A percentile compares a stretch with the other conserved stretches of the same genome.
Evolutionary conservation across 2,329 filamentous ascomycete species (phyloP).

Genomic region (Colletotrichum incanum): DNA sequence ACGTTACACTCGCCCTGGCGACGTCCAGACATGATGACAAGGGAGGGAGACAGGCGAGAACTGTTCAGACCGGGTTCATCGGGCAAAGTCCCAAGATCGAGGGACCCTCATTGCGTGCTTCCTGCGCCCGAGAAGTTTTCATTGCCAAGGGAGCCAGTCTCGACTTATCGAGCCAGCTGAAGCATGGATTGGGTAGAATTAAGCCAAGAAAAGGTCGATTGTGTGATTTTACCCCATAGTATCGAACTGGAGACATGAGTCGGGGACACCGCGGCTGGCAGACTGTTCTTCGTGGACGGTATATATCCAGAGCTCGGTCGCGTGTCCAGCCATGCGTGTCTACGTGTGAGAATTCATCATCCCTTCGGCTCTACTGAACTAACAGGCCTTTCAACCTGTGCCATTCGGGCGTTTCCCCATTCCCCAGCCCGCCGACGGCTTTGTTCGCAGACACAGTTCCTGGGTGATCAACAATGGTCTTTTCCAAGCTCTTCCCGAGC

Average conservation of each 20-base stretch:
- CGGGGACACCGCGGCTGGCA: not conserved
- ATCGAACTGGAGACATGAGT: slow-evolving; percentile 21
- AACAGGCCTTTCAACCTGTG: not conserved
- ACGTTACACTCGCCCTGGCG: slow-evolving; percentile 21
- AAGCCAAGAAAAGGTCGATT: slow-evolving; percentile 32
- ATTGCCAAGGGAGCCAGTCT: slow-evolving; percentile 11
- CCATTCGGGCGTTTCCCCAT: not conserved
- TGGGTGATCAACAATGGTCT: slow-evolving; percentile 24
- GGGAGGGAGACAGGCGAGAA: not conserved
- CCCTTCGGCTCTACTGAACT: not conserved
- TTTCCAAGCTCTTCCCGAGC: slow-evolving; percentile 34
- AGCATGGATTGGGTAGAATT: slow-evolving; percentile 20
- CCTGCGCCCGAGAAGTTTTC: not conserved
- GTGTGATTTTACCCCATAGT: slow-evolving; percentile 36
- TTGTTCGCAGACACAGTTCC: not conserved
- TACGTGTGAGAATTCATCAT: not conserved
- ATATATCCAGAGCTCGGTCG: not conserved
- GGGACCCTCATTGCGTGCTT: slow-evolving; percentile 32
- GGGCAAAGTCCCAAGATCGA: not conserved
- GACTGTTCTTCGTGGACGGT: not conserved
- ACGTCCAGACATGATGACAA: not conserved
- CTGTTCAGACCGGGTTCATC: not conserved
- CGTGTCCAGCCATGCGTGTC: not conserved
- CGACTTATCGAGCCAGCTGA: slow-evolving; percentile 1
- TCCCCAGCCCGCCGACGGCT: not conserved